A percentile compares a stretch with the other conserved stretches of the same genome.
Evolutionary conservation across 179 eudicot genomes (phyloP).

Genomic region (Beta lomatogona): DNA sequence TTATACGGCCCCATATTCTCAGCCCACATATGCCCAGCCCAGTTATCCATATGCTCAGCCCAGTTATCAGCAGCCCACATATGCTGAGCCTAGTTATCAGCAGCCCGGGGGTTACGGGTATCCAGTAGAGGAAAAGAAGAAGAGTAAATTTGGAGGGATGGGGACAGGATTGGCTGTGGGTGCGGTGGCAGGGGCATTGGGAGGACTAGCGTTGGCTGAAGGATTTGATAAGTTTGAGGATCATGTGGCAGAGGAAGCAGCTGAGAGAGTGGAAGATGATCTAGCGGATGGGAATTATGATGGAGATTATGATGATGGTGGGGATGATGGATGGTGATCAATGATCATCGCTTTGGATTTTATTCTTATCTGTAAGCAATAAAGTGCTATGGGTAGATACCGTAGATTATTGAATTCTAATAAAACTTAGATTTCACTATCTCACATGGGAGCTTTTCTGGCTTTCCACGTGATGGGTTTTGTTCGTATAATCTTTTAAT

Average conservation of each 20-base stretch:
- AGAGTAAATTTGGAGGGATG: constrained; percentile 67
- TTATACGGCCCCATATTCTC: not conserved
- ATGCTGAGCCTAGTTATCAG: constrained; percentile 14
- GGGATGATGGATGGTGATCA: constrained; percentile 23
- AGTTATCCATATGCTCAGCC: constrained; percentile 11
- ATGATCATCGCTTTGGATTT: not conserved
- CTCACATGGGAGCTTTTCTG: no score
- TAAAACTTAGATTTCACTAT: no score
- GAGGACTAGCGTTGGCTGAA: constrained; percentile 76
- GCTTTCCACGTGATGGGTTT: no score
- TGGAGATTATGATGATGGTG: constrained; percentile 24
- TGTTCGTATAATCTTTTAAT: no score
- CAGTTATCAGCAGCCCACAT: not conserved
- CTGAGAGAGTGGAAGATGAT: constrained; percentile 79
- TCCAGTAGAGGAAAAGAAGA: constrained; percentile 48
- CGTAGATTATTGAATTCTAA: no score
- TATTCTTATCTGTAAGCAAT: not conserved
- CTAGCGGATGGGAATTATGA: constrained; percentile 35
- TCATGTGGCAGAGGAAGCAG: constrained; percentile 67
- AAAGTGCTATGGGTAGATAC: no score
- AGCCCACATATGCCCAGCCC: constrained; percentile 5
- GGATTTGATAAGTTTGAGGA: constrained; percentile 69
- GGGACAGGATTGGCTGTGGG: constrained; percentile 94
- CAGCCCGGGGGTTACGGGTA: constrained; percentile 22
- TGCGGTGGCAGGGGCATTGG: constrained; percentile 74